A percentile compares a stretch with the other conserved stretches of the same genome.
phyloP scores from a whole-genome alignment of 805 yeast genomes.

The Candida quercuum region DNA sequence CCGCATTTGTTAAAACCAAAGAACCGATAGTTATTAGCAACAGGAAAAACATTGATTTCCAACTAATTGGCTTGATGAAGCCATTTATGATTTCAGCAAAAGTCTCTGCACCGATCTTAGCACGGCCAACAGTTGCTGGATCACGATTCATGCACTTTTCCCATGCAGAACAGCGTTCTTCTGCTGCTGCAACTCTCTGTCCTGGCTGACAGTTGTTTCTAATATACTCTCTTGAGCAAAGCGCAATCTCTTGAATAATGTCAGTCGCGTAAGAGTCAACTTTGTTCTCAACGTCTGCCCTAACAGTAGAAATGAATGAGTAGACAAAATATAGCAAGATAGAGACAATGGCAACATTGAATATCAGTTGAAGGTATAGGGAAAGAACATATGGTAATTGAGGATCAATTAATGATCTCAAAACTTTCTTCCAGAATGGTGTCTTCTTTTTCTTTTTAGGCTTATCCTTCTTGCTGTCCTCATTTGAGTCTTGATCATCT shows the following conservation, averaged over 20 bases:
- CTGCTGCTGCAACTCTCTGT: conserved; percentile 69
- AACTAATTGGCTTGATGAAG: conserved; percentile 63
- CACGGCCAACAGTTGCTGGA: conserved; percentile 60
- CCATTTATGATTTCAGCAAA: conserved; percentile 79
- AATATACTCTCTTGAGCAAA: conserved; percentile 64
- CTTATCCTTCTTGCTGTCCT: conserved; percentile 1
- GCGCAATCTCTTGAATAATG: conserved; percentile 55
- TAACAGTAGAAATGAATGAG: conserved; percentile 49
- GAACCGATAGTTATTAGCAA: conserved; percentile 44
- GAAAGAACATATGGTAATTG: conserved; percentile 52
- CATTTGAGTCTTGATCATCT: conserved; percentile 15
- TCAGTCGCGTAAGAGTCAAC: conserved; percentile 58
- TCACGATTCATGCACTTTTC: conserved; percentile 78
- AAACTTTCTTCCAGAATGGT: conserved; percentile 6
- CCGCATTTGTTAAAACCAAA: conserved; percentile 44
- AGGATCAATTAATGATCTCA: conserved; percentile 32
- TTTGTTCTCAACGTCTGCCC: conserved; percentile 66
- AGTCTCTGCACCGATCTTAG: conserved; percentile 73
- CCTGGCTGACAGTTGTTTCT: conserved; percentile 68
- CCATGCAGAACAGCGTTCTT: conserved; percentile 66
- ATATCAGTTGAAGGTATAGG: conserved; percentile 56
- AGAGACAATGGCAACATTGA: conserved; percentile 49
- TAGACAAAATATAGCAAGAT: conserved; percentile 46
- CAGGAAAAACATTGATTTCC: conserved; percentile 57
- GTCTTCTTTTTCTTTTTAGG: conserved; percentile 4